Conservation (phyloP, 2,329 filamentous ascomycete genomes). For the Phaeophleospora eucalypticola region DNA sequence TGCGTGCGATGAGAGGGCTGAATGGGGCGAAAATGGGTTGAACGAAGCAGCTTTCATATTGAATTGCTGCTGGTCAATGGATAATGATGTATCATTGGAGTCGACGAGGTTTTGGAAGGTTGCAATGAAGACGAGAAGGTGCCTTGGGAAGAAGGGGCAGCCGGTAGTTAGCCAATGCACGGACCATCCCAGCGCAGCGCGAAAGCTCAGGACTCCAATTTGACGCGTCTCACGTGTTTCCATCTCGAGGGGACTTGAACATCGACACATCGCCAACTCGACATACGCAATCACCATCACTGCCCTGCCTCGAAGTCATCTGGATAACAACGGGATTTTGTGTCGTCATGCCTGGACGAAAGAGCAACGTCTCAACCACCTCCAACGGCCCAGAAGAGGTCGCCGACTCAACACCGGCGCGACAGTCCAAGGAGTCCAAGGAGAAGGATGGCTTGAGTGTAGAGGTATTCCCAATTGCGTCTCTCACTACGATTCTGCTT, state of each 20-base stretch:
- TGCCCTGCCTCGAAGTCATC: neutral
- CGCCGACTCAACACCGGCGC: constrained; percentile 26
- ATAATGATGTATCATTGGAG: too few species aligned
- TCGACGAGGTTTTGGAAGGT: too few species aligned
- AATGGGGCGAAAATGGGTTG: too few species aligned
- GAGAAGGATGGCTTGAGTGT: constrained; percentile 41
- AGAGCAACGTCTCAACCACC: constrained; percentile 42
- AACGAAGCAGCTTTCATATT: too few species aligned
- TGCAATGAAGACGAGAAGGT: too few species aligned
- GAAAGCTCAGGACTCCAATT: neutral
- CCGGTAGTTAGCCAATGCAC: too few species aligned
- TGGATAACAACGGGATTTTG: constrained; percentile 3
- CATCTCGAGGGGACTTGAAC: constrained; percentile 2
- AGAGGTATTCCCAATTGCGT: constrained; percentile 34
- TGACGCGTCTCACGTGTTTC: constrained; percentile 8
- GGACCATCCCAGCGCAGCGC: neutral
- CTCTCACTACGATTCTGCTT: neutral
- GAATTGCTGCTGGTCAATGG: too few species aligned
- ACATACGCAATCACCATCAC: neutral
- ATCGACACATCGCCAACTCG: neutral
- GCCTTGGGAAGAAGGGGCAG: too few species aligned
- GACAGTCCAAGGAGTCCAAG: constrained; percentile 20
- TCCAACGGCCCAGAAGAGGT: constrained; percentile 38
- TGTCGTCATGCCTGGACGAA: constrained; percentile 43
- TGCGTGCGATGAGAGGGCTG: too few species aligned